Conservation (phyloP, 345 rosid genomes). For the Populus pruinosa region DNA sequence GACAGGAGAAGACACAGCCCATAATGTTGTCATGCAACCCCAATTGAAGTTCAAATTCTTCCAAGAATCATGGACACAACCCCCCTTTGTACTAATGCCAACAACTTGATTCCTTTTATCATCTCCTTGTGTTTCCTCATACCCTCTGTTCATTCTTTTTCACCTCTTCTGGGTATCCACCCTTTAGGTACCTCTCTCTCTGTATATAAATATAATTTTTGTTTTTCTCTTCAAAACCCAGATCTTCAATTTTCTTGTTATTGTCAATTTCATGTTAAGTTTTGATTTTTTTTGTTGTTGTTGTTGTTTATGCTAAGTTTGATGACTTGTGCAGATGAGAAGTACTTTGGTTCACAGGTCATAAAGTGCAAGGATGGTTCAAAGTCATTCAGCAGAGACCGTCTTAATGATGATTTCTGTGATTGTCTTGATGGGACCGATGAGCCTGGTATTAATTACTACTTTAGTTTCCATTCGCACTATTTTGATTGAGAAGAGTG, state of each 20-base stretch:
- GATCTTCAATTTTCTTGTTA: background rate
- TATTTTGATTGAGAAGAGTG: background rate
- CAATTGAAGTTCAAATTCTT: background rate
- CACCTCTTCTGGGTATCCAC: slow-evolving; percentile 54
- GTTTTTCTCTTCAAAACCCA: background rate
- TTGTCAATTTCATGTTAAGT: background rate
- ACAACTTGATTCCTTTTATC: background rate
- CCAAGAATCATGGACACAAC: background rate
- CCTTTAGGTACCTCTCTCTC: slow-evolving; percentile 53
- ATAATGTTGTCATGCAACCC: background rate
- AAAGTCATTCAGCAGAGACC: slow-evolving; percentile 65
- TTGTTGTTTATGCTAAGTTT: background rate
- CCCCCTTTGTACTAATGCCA: background rate
- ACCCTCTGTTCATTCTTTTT: slow-evolving; percentile 25
- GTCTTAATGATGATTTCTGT: slow-evolving; percentile 86
- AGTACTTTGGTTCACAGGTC: slow-evolving; percentile 53
- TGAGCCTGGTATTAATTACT: slow-evolving; percentile 65
- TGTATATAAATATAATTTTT: background rate
- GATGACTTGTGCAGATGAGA: slow-evolving; percentile 47
- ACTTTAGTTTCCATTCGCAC: background rate
- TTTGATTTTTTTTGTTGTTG: background rate
- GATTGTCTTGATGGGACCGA: slow-evolving; percentile 95
- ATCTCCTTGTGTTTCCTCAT: slow-evolving; percentile 8
- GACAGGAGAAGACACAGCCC: too few species aligned
- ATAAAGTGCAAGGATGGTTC: slow-evolving; percentile 90